Conservation (phyloP, 2,329 filamentous ascomycete species). For the Fusarium continuum region DNA sequence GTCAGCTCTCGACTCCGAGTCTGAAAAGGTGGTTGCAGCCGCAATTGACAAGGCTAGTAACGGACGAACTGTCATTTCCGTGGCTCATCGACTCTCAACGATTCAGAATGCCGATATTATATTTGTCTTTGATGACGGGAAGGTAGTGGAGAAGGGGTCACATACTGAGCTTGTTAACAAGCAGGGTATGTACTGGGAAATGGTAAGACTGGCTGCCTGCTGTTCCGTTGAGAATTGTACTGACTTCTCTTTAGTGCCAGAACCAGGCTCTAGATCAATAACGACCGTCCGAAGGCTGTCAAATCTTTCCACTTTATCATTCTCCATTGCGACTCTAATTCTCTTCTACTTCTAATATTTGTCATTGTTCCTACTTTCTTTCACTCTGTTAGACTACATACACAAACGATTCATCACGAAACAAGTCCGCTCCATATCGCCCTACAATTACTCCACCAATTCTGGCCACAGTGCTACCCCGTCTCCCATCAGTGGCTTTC, state of each 20-base stretch:
- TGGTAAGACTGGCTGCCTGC: slow-evolving; percentile 25
- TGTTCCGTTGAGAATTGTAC: neutral
- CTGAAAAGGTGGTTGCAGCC: slow-evolving; percentile 67
- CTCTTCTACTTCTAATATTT: neutral
- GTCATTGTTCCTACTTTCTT: too few species aligned
- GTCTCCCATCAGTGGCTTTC: slow-evolving; percentile 28
- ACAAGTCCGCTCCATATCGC: neutral
- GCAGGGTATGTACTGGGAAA: slow-evolving; percentile 35
- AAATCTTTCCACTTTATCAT: too few species aligned
- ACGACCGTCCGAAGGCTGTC: neutral
- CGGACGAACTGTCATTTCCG: slow-evolving; percentile 74
- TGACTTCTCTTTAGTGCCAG: slow-evolving; percentile 26
- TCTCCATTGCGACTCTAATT: neutral
- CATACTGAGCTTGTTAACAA: slow-evolving; percentile 44
- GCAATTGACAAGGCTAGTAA: slow-evolving; percentile 72
- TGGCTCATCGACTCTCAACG: slow-evolving; percentile 64
- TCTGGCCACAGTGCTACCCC: slow-evolving; percentile 14
- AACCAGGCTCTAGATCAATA: slow-evolving; percentile 35
- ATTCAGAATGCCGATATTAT: slow-evolving; percentile 56
- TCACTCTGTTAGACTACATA: too few species aligned
- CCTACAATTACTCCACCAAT: neutral
- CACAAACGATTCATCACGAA: too few species aligned
- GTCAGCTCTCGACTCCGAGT: slow-evolving; percentile 68
- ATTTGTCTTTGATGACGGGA: slow-evolving; percentile 55
- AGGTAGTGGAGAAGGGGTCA: slow-evolving; percentile 53